phyloP scores from a whole-genome alignment of 139 green algal genomes.

The Micractinium sp. region DNA sequence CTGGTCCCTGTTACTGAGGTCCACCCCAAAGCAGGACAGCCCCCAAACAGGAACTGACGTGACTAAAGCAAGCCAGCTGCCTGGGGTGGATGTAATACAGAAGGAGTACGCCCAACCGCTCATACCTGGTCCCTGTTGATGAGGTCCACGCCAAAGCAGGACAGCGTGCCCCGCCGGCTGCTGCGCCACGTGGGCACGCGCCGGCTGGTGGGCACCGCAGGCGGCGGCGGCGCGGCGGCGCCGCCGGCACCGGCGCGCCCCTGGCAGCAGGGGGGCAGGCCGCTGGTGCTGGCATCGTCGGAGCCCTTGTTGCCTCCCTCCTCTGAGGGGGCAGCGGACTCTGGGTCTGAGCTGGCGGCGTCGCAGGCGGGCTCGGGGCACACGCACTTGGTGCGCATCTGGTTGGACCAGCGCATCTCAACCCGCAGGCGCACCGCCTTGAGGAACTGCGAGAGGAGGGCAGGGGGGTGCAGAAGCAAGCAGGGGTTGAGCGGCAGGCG shows the following conservation, averaged over 20 bases:
- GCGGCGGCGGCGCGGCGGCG: not conserved
- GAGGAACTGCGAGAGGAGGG: conserved; percentile 19
- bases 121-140: not conserved
- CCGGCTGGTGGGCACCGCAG: conserved; percentile 10
- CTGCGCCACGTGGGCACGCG: conserved; percentile 2
- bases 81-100: too few relatives aligned
- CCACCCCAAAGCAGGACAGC: not conserved
- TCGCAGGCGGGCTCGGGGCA: not conserved
- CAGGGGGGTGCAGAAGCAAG: not conserved
- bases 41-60: not conserved
- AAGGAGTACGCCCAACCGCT: too few relatives aligned
- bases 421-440: conserved; percentile 40
- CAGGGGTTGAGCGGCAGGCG: not conserved
- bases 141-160: not conserved
- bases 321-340: not conserved
- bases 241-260: not conserved
- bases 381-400: not conserved
- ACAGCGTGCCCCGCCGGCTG: not conserved
- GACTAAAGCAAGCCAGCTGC: too few relatives aligned
- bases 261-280: conserved; percentile 2
- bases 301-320: not conserved
- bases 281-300: not conserved
- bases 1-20: not conserved
- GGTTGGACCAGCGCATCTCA: conserved; percentile 29
- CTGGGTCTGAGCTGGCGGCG: not conserved